Percentiles rank a stretch among this genome's conserved stretches.
These are phyloP conservation scores for Pseudogymnoascus destructans DNA, from an alignment of 2,329 filamentous ascomycete species.

Conservation along the genomic window DNA sequence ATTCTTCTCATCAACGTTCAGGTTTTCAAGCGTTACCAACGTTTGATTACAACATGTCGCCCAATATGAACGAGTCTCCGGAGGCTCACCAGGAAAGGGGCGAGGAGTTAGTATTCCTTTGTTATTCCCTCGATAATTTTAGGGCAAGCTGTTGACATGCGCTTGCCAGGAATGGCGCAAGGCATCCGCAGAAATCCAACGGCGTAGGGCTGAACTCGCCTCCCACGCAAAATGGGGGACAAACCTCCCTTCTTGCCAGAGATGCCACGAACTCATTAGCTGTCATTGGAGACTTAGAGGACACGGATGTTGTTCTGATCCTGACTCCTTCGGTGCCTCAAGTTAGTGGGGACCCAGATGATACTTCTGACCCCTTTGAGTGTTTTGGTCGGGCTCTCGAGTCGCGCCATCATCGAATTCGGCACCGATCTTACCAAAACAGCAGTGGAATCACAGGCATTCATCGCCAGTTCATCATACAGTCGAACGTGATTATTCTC, in stretches of 20 bases:
- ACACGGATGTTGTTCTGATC: slow-evolving; percentile 45
- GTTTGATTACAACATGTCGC: slow-evolving; percentile 1
- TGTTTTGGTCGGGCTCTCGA: slow-evolving; percentile 52
- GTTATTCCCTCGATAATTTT: neutral
- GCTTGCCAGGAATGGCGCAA: neutral
- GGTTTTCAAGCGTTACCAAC: neutral
- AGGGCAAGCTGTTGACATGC: neutral
- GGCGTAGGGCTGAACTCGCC: neutral
- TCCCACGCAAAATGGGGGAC: neutral
- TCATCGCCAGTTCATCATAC: slow-evolving; percentile 24
- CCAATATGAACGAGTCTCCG: neutral
- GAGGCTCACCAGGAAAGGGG: neutral
- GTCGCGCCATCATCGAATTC: slow-evolving; percentile 44
- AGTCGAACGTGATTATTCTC: slow-evolving; percentile 31
- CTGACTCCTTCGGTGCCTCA: slow-evolving; percentile 44
- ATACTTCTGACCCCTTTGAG: slow-evolving; percentile 56
- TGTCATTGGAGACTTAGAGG: slow-evolving; percentile 32
- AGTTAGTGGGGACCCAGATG: slow-evolving; percentile 29
- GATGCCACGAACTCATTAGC: slow-evolving; percentile 34
- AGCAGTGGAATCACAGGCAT: slow-evolving; percentile 37
- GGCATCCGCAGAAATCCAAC: neutral
- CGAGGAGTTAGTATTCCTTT: neutral
- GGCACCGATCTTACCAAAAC: slow-evolving; percentile 54
- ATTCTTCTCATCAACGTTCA: neutral
- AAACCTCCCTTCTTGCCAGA: slow-evolving; percentile 13